Conservation (phyloP, 164 flowering plant genomes). For the Nymphaea colorata region DNA sequence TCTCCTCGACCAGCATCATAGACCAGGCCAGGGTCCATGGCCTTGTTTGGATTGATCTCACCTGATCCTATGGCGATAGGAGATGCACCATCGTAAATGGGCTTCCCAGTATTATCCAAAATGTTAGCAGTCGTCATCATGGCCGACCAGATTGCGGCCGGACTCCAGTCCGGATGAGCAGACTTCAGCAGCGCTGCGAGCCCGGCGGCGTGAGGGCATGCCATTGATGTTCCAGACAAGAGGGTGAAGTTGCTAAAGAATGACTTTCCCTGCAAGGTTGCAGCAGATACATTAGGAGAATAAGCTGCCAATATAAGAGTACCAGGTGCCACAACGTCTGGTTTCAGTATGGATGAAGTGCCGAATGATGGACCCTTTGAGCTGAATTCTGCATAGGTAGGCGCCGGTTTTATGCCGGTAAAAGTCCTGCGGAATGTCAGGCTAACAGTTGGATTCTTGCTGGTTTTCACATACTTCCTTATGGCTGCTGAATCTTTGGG, state of each 20-base stretch:
- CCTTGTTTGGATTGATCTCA: conserved; percentile 52
- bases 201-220: conserved; percentile 63
- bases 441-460: background rate
- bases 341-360: conserved; percentile 44
- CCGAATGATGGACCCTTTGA: conserved; percentile 27
- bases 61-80: conserved; percentile 67
- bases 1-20: conserved; percentile 33
- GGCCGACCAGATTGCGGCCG: conserved; percentile 63
- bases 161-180: conserved; percentile 61
- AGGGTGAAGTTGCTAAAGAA: conserved; percentile 32
- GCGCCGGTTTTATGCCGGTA: conserved; percentile 38
- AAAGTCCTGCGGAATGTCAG: conserved; percentile 25
- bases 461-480: background rate
- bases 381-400: conserved; percentile 38
- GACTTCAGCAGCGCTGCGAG: conserved; percentile 45
- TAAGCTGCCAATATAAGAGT: conserved; percentile 38
- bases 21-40: conserved; percentile 58
- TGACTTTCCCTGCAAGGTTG: background rate
- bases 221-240: conserved; percentile 61
- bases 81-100: conserved; percentile 31
- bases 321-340: conserved; percentile 60
- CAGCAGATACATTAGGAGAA: conserved; percentile 20
- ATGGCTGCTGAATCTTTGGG: background rate
- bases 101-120: conserved; percentile 25
- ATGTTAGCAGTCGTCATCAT: conserved; percentile 51